Evolutionary conservation across 768 basidiomycete genomes (phyloP), one percentile per base, ranked within the genome.

Genomic region (Phlegmacium glaucopus): DNA sequence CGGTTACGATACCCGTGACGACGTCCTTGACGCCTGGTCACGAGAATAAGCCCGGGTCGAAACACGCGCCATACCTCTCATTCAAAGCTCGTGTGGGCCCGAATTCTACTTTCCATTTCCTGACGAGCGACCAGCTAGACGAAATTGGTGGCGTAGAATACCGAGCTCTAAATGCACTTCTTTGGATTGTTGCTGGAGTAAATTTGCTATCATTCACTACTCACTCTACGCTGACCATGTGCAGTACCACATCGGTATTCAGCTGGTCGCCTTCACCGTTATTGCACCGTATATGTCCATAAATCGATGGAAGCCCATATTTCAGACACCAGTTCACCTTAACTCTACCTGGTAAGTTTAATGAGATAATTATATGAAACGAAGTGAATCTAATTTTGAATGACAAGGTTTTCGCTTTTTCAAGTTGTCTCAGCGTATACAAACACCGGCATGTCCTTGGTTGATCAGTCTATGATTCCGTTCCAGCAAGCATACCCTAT

Each of bases 101-200:
- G 28, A 95, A 94, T 61, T 91, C 87, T 3, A 68, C 70, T 3
- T 90, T 90, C 54, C 75, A 78, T 30, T 70, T 64, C 53, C 67
- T 95, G 44, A 89, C 84, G 0, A 74, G 78, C 15, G 90, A 93
- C 39, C 88, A 97, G 59, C 70, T 90, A 55, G 93, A 95, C 54
- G 92, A 96, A 63, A 69, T 98, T 4, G 94, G 94, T 4, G 94
- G 95, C 15, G 87, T 96, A 6, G 95, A 99, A 63, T 98, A 90
- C 60, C 78, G 93, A 9, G 89, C 87, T 10, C 68, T 96, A 52
- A 85, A 83, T 37, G 80, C 85, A 2, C 64, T 96, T 42, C 69
- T 93, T 9, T 94, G 89, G 87, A 78, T 94, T 46, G 80, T 95
- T 30, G 77, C 77, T 9, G 61, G 68, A 28, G 92, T 94, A 61